A percentile compares a stretch with the other conserved stretches of the same genome.
phyloP scores from a whole-genome alignment of 495 filamentous ascomycete species.

The Penicillium mononematosum region DNA sequence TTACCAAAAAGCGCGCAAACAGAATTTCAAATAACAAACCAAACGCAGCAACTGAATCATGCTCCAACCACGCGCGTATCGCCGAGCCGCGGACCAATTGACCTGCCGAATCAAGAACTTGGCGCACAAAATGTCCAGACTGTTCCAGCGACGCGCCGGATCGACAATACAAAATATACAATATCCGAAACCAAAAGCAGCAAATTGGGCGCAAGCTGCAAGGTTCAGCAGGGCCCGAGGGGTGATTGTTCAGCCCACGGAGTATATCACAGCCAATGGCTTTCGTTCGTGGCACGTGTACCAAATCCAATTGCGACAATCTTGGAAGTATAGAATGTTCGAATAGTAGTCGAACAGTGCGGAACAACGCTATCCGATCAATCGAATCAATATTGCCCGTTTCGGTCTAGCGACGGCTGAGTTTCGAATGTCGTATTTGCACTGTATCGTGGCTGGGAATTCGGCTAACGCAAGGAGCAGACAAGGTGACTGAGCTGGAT shows the following conservation, averaged over 20 bases:
- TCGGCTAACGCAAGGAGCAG: conserved; percentile 35
- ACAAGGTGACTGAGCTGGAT: conserved; percentile 19
- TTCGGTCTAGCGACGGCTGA: conserved; percentile 6
- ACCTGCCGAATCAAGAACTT: not conserved
- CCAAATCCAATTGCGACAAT: not conserved
- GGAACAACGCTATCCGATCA: not conserved
- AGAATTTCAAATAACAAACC: conserved; percentile 22
- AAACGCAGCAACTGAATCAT: conserved; percentile 38
- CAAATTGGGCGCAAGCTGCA: conserved; percentile 2
- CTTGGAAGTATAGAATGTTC: not conserved
- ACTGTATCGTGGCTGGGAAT: not conserved
- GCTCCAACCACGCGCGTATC: conserved; percentile 32
- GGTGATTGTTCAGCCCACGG: not conserved
- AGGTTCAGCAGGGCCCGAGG: not conserved
- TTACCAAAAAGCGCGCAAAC: conserved; percentile 41
- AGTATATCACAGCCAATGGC: conserved; percentile 3
- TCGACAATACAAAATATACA: conserved; percentile 1
- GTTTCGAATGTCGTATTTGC: not conserved
- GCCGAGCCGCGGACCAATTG: conserved; percentile 15
- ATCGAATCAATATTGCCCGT: conserved; percentile 9
- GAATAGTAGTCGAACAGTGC: not conserved
- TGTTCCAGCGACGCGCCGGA: not conserved
- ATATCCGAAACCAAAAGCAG: not conserved
- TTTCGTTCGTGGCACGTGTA: not conserved
- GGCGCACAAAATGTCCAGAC: conserved; percentile 6